A percentile compares a stretch with the other conserved stretches of the same genome.
Conservation (phyloP, 352 stramenopile species). For the Globisporangium takayamanum region DNA sequence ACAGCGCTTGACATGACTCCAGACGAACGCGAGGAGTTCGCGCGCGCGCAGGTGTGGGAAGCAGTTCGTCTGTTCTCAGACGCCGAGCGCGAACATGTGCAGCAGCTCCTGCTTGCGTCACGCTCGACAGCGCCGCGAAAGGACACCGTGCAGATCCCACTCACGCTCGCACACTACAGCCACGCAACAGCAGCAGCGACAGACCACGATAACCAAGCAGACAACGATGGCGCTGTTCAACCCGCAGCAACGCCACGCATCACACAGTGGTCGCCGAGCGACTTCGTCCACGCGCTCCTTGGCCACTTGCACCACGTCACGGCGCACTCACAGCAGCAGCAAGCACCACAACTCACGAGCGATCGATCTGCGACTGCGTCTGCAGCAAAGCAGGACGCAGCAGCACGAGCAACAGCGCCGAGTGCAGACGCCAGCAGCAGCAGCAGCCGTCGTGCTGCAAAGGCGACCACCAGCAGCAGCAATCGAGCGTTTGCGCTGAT, state of each 20-base stretch:
- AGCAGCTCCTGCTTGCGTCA: constrained; percentile 9
- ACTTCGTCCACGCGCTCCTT: constrained; percentile 13
- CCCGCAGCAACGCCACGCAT: not conserved
- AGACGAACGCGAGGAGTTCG: constrained; percentile 10
- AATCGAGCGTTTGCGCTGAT: constrained; percentile 18
- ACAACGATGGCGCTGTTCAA: not conserved
- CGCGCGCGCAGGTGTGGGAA: constrained; percentile 24
- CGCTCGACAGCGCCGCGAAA: not conserved
- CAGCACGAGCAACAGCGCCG: not conserved
- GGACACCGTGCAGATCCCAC: not conserved
- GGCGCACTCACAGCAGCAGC: constrained; percentile 1
- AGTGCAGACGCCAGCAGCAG: not conserved
- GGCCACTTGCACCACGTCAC: constrained; percentile 10
- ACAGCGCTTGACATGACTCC: not conserved
- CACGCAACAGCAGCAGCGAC: not conserved
- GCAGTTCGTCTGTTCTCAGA: constrained; percentile 22
- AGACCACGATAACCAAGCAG: constrained; percentile 8
- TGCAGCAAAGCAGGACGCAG: not conserved
- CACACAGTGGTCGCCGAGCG: constrained; percentile 10
- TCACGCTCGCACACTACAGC: not conserved
- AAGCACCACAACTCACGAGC: not conserved
- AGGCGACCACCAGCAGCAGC: not conserved
- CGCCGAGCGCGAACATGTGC: constrained; percentile 13
- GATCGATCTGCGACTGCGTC: not conserved
- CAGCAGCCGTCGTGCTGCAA: not conserved